These are phyloP conservation scores for Peronosclerospora sorghi DNA, from an alignment of 352 stramenopile genomes.

Conservation along the genomic window DNA sequence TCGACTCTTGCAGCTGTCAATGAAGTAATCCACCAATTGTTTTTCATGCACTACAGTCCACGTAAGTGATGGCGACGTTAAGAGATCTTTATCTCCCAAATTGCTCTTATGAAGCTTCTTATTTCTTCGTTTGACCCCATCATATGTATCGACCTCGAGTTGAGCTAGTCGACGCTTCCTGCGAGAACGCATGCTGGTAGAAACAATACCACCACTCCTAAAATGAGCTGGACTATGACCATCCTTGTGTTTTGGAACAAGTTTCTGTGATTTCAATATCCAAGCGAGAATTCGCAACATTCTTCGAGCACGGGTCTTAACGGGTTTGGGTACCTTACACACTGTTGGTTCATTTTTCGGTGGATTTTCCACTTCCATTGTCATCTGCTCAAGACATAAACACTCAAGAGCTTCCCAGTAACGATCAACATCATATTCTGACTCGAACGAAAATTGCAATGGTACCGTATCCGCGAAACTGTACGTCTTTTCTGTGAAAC, in stretches of 20 bases:
- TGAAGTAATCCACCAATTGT: slow-evolving; percentile 50
- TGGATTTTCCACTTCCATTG: slow-evolving; percentile 59
- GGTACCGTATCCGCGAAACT: slow-evolving; percentile 50
- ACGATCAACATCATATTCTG: slow-evolving; percentile 28
- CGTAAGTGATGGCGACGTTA: slow-evolving; percentile 13
- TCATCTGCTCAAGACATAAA: slow-evolving; percentile 67
- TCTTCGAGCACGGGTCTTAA: slow-evolving; percentile 43
- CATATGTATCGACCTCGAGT: slow-evolving; percentile 4
- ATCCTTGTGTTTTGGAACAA: slow-evolving; percentile 16
- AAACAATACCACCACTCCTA: slow-evolving; percentile 57
- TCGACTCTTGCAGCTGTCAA: slow-evolving; percentile 49
- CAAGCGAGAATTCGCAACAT: slow-evolving; percentile 64
- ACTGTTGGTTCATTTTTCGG: slow-evolving; percentile 41
- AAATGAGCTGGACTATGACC: slow-evolving; percentile 1
- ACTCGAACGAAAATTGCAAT: slow-evolving; percentile 39
- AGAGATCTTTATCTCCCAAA: slow-evolving; percentile 5
- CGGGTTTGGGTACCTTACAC: slow-evolving; percentile 47
- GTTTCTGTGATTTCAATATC: slow-evolving; percentile 61
- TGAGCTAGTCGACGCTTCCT: slow-evolving; percentile 19
- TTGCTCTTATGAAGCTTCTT: slow-evolving; percentile 8
- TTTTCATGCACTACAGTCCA: slow-evolving; percentile 53
- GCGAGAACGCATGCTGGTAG: slow-evolving; percentile 27
- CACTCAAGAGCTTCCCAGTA: slow-evolving; percentile 80
- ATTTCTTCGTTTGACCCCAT: slow-evolving; percentile 7
- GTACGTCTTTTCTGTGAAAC: slow-evolving; percentile 58